Base-by-base conservation (phyloP, 129 eudicot genomes). In the Centaurea solstitialis region DNA sequence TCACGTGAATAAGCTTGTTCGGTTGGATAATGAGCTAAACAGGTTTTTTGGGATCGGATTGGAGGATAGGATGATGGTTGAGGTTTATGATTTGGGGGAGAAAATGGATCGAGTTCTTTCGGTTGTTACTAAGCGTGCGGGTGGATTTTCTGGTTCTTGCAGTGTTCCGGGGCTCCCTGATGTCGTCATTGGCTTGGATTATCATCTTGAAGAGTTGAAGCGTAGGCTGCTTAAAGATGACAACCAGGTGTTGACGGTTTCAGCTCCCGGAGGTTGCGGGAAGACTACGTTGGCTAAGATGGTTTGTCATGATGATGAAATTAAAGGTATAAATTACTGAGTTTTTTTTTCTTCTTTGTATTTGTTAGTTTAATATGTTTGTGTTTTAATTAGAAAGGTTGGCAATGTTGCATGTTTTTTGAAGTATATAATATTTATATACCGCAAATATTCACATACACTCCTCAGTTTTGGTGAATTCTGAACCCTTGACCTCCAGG, bases 241-340 rank as follows among this genome's bases (percentile, higher is more conserved):
- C n/a, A 68, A 6, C 1, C 74, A 72, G 18, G 82, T 79, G n/a
- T n/a, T 86, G 22, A 72, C 75, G 7, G 26, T 86, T 71, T 75
- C 89, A 71, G 89, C 85, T 82, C 82, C 87, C 0, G 89, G 87
- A 40, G 89, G 89, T 3, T 79, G 89, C 47, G 89, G 89, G 62
- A 86, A 86, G 73, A 86, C 89, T 26, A 82, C 89, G 0, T 75
- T 86, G 82, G 94, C 87, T 13, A 85, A 81, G 69, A 78, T 70
- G 88, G 76, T 90, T 10, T 90, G 91, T 47, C 88, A 71, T 78
- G 90, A 90, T 68, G 2, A 74, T 2, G 69, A 79, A n/a, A 83
- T 90, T 11, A 78, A 68, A 85, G 83, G 85, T 79, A 50, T 26
- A 26, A 71, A 72, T 12, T 28, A 22, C 22, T n/a, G 23, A 12